phyloP scores from a whole-genome alignment of 2,329 filamentous ascomycete genomes.

The Ceratocystis alfenasii region DNA sequence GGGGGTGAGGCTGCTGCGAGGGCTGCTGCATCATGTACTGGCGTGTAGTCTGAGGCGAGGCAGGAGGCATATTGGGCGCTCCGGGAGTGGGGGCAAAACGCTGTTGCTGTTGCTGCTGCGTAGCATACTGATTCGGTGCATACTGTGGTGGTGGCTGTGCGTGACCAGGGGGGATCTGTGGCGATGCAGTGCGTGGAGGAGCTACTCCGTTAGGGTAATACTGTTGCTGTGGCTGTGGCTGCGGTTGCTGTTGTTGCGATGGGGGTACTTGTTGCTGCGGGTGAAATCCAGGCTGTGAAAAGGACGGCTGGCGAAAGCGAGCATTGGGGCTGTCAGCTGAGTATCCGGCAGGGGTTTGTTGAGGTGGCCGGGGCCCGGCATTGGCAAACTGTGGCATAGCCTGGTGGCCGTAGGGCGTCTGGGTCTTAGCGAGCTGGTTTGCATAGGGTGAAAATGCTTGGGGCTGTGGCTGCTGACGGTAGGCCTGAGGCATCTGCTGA shows the following conservation, averaged over 20 bases:
- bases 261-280: conserved; percentile 27
- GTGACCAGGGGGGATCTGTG: conserved; percentile 33
- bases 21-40: conserved; percentile 21
- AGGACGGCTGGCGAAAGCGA: conserved; percentile 31
- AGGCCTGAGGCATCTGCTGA: conserved; percentile 29
- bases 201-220: conserved; percentile 37
- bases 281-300: conserved; percentile 28
- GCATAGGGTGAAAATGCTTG: conserved; percentile 38
- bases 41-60: conserved; percentile 18
- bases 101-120: conserved; percentile 18
- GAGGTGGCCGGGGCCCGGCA: conserved; percentile 10
- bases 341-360: conserved; percentile 27
- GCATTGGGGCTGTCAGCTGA: conserved; percentile 33
- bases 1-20: conserved; percentile 13
- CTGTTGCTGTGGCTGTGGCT: conserved; percentile 21
- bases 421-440: conserved; percentile 41
- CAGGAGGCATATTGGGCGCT: conserved; percentile 20
- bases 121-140: background rate
- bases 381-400: conserved; percentile 37
- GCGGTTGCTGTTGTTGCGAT: conserved; percentile 15
- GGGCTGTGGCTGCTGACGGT: conserved; percentile 24
- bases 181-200: conserved; percentile 35
- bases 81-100: conserved; percentile 9
- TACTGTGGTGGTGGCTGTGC: conserved; percentile 13
- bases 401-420: conserved; percentile 41